Evolutionary conservation across 2,329 filamentous ascomycete genomes (phyloP), one percentile per base, ranked within the genome.

Genomic region (Calonectria crousiana): DNA sequence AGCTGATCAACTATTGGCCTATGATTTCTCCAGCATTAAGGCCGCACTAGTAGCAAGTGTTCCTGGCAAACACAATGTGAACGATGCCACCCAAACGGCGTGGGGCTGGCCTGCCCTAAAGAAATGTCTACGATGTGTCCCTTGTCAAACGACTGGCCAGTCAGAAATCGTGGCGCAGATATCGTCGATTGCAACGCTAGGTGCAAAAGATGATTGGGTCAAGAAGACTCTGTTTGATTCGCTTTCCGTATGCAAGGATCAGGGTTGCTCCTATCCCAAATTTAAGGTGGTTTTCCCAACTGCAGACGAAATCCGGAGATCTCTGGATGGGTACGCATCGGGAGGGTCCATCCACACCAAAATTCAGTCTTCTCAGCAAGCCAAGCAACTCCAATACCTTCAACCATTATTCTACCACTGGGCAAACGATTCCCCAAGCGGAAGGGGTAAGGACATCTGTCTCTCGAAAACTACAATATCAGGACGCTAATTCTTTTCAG

Each of bases 261-360:
- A 30, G 23, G 66, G 51, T 70, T 72, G 56, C 32, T 56, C 13
- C 26, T 76, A 73, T 44, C 89, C 92, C 0, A 87, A 84, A 6
- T 93, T 94, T 84, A 93, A 92, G 65, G 88, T 98, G 47, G 89
- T 98, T 6, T 98, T 96, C 78, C 95, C 95, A 0, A 96, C 95
- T 0, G 87, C 93, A 0, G 90, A 94, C 67, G 95, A 98, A 81
- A 94, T 98, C 72, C 91, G 95, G 20, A 87, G 87, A 51, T 96
- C 93, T 0, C 83, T 98, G 0, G 93, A 95, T 79, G 95, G 95
- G 8, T 98, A 98, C 81, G 84, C 80, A 3, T 95, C 95, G 0
- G 95, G 95, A 0, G 89, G 85, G 2, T 96, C 95, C 0, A 97
- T 98, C 71, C 95, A 98, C 81, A 95, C 92, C 79, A 97, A 95